phyloP scores from a whole-genome alignment of 108 stramenopile species.

The Pseudonitzschia multiseries region DNA sequence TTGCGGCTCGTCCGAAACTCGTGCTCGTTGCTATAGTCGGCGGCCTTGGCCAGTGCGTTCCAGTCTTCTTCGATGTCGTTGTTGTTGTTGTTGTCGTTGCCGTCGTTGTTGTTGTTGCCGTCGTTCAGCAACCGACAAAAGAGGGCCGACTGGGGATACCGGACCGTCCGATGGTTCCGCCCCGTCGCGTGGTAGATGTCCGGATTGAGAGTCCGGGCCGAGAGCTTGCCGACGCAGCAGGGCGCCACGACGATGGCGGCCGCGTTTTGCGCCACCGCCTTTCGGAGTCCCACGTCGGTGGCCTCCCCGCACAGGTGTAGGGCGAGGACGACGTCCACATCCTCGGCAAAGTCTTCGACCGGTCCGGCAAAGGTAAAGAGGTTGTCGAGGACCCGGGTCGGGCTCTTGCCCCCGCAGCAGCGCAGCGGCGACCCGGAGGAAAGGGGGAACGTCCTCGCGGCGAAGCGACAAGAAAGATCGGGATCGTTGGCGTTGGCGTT shows the following conservation, averaged over 20 bases:
- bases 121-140: slow-evolving; percentile 41
- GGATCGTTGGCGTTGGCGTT: no score
- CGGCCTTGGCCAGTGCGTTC: slow-evolving; percentile 70
- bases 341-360: slow-evolving; percentile 49
- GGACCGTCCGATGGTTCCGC: slow-evolving; percentile 46
- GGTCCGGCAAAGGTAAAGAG: slow-evolving; percentile 59
- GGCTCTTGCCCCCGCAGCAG: not conserved
- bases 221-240: slow-evolving; percentile 76
- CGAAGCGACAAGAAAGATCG: no score
- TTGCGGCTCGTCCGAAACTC: slow-evolving; percentile 48
- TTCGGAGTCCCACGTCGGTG: slow-evolving; percentile 65
- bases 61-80: slow-evolving; percentile 36
- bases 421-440: not conserved
- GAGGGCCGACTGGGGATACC: slow-evolving; percentile 63
- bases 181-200: slow-evolving; percentile 72
- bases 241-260: slow-evolving; percentile 53
- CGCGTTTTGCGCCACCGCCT: slow-evolving; percentile 37
- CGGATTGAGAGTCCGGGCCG: slow-evolving; percentile 45
- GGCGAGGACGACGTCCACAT: slow-evolving; percentile 65
- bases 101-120: not conserved
- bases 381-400: slow-evolving; percentile 42
- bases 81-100: slow-evolving; percentile 3
- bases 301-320: slow-evolving; percentile 81
- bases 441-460: no score
- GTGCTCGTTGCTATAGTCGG: slow-evolving; percentile 63